A percentile compares a stretch with the other conserved stretches of the same genome.
These are phyloP conservation scores for Claviceps quebecensis DNA, from an alignment of 2,329 filamentous ascomycete species.

Conservation along the genomic window DNA sequence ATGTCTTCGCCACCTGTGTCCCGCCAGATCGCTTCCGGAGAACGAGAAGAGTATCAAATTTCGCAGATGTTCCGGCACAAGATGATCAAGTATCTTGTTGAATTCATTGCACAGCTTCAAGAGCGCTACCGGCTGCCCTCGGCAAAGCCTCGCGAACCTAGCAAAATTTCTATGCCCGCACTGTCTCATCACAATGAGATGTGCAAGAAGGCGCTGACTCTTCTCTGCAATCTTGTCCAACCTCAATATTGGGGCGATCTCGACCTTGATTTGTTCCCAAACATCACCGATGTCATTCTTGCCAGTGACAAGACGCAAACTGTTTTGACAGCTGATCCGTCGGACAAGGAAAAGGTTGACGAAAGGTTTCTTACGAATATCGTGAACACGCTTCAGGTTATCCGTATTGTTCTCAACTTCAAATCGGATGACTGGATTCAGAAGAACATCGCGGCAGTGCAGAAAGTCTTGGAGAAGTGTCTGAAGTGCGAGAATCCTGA, in stretches of 20 bases:
- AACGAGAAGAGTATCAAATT: constrained; percentile 54
- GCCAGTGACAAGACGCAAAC: constrained; percentile 61
- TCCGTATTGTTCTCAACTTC: constrained; percentile 77
- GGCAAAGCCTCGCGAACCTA: constrained; percentile 46
- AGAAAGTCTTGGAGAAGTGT: constrained; percentile 81
- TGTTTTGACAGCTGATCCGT: constrained; percentile 43
- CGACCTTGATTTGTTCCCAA: constrained; percentile 81
- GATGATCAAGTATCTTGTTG: constrained; percentile 88
- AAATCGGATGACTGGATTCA: constrained; percentile 87
- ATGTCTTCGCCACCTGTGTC: constrained; percentile 41
- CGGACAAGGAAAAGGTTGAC: constrained; percentile 58
- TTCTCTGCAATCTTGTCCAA: constrained; percentile 74
- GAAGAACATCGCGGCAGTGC: constrained; percentile 59
- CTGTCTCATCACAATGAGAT: constrained; percentile 56
- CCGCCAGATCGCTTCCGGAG: constrained; percentile 25
- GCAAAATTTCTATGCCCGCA: constrained; percentile 28
- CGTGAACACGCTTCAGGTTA: constrained; percentile 84
- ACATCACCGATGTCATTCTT: constrained; percentile 75
- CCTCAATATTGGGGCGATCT: constrained; percentile 84
- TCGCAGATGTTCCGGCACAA: constrained; percentile 54
- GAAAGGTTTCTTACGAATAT: constrained; percentile 77
- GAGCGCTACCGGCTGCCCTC: constrained; percentile 73
- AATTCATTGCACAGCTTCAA: constrained; percentile 81
- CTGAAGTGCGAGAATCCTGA: constrained; percentile 81
- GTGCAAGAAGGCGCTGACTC: constrained; percentile 67